Conservation (phyloP, 2,329 filamentous ascomycete species). For the Aspergillus sp. region DNA sequence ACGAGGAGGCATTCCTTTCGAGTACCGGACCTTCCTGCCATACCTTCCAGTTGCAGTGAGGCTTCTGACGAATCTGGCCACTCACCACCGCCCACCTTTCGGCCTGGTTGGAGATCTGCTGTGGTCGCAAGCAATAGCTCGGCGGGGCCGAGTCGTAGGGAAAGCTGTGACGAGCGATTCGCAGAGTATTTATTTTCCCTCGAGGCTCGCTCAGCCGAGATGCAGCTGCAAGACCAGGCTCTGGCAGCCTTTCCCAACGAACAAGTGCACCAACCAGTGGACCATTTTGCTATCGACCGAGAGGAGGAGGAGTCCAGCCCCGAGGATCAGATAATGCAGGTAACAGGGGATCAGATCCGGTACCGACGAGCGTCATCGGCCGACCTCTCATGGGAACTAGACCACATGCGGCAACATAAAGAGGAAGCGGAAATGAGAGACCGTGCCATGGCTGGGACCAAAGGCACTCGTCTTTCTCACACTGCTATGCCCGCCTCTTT, state of each 20-base stretch:
- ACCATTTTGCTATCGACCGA: conserved; percentile 47
- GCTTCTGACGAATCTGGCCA: conserved; percentile 41
- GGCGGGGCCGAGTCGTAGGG: conserved; percentile 29
- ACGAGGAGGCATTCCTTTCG: conserved; percentile 56
- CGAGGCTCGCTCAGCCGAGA: conserved; percentile 75
- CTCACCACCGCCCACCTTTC: conserved; percentile 46
- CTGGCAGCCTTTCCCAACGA: conserved; percentile 52
- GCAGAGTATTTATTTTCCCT: conserved; percentile 75
- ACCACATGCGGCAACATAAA: conserved; percentile 77
- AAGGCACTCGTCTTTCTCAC: conserved; percentile 33
- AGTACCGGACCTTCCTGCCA: conserved; percentile 60
- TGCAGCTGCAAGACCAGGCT: conserved; percentile 69
- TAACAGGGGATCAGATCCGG: neutral
- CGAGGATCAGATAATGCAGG: conserved; percentile 21
- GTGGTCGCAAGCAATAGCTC: conserved; percentile 33
- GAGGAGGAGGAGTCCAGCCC: conserved; percentile 37
- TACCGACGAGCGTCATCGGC: conserved; percentile 45
- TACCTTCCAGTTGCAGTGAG: conserved; percentile 60
- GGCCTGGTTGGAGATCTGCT: conserved; percentile 24
- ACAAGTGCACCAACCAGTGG: conserved; percentile 45
- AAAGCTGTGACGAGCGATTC: conserved; percentile 72
- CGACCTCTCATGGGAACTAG: conserved; percentile 68
- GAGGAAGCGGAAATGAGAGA: conserved; percentile 57
- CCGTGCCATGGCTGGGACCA: conserved; percentile 30
- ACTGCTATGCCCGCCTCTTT: conserved; percentile 15